Percentiles rank a stretch among this genome's conserved stretches.
Evolutionary conservation across 2,329 filamentous ascomycete species (phyloP).

Genomic region (Fusarium buharicum): DNA sequence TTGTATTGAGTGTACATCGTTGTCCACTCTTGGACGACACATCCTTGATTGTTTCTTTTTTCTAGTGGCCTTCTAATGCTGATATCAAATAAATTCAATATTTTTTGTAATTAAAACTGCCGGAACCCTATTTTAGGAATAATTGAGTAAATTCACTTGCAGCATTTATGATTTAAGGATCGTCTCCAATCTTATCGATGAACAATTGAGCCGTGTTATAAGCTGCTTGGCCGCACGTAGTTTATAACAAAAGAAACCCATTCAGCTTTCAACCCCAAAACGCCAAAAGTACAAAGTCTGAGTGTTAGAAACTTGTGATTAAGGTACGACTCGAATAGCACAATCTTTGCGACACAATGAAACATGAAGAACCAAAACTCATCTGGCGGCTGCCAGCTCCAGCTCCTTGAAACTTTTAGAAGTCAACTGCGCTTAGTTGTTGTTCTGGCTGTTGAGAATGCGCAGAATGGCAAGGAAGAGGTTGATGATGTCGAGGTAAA

Average conservation of each 20-base stretch:
- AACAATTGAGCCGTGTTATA: neutral
- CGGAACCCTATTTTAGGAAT: neutral
- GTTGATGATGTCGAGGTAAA: slow-evolving; percentile 97
- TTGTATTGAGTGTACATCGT: slow-evolving; percentile 41
- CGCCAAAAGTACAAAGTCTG: slow-evolving; percentile 11
- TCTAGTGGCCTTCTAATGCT: slow-evolving; percentile 72
- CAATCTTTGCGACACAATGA: slow-evolving; percentile 5
- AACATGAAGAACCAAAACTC: neutral
- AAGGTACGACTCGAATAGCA: neutral
- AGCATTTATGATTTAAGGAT: too few species aligned
- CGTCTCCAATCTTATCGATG: neutral
- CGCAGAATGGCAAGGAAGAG: slow-evolving; percentile 94
- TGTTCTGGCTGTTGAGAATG: slow-evolving; percentile 94
- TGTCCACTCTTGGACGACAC: slow-evolving; percentile 46
- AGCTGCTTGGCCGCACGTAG: neutral
- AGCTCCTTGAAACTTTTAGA: neutral
- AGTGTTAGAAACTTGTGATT: neutral
- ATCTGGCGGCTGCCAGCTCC: neutral
- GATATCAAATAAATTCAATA: slow-evolving; percentile 64
- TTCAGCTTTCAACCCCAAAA: slow-evolving; percentile 10
- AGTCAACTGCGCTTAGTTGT: slow-evolving; percentile 69
- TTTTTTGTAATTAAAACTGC: slow-evolving; percentile 40
- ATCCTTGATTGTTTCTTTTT: slow-evolving; percentile 57
- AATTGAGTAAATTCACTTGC: neutral
- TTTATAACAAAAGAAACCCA: slow-evolving; percentile 8